Conservation (phyloP, 257 asterid species). For the Salvia rosmarinus region DNA sequence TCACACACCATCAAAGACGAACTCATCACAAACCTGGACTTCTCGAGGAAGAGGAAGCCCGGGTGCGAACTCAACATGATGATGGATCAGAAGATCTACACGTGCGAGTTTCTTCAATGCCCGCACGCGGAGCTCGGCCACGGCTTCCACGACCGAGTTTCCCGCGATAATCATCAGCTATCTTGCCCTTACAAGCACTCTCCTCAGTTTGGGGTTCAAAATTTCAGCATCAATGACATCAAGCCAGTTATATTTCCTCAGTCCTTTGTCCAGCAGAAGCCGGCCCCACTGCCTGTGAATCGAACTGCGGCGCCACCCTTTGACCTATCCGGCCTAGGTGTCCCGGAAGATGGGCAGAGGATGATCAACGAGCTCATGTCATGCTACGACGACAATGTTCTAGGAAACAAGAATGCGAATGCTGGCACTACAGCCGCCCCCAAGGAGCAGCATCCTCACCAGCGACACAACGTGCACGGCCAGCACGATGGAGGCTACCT, state of each 20-base stretch:
- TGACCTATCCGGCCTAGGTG: conserved; percentile 62
- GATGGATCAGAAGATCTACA: conserved; percentile 54
- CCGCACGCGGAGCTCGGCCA: conserved; percentile 56
- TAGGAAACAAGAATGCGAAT: not conserved
- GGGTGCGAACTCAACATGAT: conserved; percentile 42
- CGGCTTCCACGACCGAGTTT: conserved; percentile 62
- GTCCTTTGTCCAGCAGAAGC: not conserved
- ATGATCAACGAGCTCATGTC: conserved; percentile 74
- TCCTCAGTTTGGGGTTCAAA: conserved; percentile 41
- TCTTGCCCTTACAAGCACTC: conserved; percentile 57
- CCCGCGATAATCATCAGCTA: conserved; percentile 73
- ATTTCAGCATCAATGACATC: conserved; percentile 37
- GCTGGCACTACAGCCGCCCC: not conserved
- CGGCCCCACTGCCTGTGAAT: too few species aligned
- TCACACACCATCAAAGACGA: conserved; percentile 44
- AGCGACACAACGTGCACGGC: conserved; percentile 31
- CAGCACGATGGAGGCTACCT: conserved; percentile 42
- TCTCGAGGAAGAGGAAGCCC: conserved; percentile 67
- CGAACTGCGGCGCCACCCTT: conserved; percentile 18
- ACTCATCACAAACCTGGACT: conserved; percentile 49
- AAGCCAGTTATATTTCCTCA: conserved; percentile 55
- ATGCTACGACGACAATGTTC: conserved; percentile 50
- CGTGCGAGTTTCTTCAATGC: conserved; percentile 72
- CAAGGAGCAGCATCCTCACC: conserved; percentile 54
- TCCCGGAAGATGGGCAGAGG: conserved; percentile 82